phyloP scores from a whole-genome alignment of 2,329 filamentous ascomycete genomes.

The Epichloe gansuensis region DNA sequence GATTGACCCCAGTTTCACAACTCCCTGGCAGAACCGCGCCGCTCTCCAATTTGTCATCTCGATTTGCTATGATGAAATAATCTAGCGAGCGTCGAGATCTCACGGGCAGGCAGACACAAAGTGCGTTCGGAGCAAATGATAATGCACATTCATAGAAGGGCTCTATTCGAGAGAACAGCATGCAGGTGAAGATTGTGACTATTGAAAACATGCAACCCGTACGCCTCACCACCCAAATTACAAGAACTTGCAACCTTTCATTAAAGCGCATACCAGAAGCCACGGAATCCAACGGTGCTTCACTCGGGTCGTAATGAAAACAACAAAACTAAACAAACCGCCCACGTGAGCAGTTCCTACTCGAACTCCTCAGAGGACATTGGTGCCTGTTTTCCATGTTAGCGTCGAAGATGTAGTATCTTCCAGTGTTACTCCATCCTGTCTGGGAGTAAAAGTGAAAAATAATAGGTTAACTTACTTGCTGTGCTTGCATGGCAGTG shows the following conservation, averaged over 20 bases:
- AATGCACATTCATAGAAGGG: background rate
- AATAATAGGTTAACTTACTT: constrained; percentile 40
- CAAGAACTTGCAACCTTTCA: background rate
- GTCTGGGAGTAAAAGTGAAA: background rate
- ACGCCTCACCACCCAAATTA: constrained; percentile 7
- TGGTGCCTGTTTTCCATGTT: constrained; percentile 20
- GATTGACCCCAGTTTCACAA: constrained; percentile 51
- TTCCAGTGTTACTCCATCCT: background rate
- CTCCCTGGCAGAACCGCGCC: constrained; percentile 47
- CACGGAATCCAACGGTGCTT: background rate
- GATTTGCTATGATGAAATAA: constrained; percentile 50
- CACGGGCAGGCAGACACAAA: background rate
- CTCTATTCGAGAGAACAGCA: background rate
- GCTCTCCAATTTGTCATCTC: constrained; percentile 59
- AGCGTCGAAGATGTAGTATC: background rate
- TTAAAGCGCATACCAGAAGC: background rate
- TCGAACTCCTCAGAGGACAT: constrained; percentile 36
- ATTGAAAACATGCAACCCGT: constrained; percentile 6
- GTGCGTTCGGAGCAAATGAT: background rate
- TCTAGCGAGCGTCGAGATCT: background rate
- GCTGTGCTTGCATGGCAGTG: constrained; percentile 66
- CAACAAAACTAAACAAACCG: background rate
- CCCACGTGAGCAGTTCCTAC: constrained; percentile 10
- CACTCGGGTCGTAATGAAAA: background rate
- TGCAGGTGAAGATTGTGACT: background rate